A percentile compares a stretch with the other conserved stretches of the same genome.
Conservation (phyloP, 2,329 filamentous ascomycete genomes). For the Onygena corvina region DNA sequence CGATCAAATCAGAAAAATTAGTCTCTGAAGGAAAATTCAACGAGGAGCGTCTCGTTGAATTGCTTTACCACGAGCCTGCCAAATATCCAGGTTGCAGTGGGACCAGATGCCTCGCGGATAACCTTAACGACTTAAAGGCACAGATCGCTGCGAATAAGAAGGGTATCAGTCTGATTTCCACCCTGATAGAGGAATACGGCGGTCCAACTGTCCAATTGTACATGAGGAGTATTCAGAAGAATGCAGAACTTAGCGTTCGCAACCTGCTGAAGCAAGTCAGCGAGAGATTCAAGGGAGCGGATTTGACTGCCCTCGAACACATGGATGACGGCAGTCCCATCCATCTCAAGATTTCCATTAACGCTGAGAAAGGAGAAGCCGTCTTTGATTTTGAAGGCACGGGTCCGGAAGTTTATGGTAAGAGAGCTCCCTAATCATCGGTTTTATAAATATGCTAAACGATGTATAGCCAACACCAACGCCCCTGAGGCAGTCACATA, state of each 20-base stretch:
- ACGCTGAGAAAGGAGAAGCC: constrained; percentile 57
- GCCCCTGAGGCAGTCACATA: constrained; percentile 67
- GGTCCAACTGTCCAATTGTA: constrained; percentile 63
- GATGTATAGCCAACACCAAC: constrained; percentile 51
- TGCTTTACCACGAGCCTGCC: constrained; percentile 58
- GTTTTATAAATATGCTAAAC: neutral
- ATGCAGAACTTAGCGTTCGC: constrained; percentile 61
- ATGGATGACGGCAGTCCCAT: constrained; percentile 81
- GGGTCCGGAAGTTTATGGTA: constrained; percentile 59
- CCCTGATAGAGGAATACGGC: constrained; percentile 61
- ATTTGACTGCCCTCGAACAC: constrained; percentile 58
- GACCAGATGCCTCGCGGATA: constrained; percentile 63
- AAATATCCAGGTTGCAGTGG: constrained; percentile 61
- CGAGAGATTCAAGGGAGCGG: constrained; percentile 51
- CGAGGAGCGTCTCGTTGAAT: constrained; percentile 56
- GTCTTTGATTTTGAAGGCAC: constrained; percentile 68
- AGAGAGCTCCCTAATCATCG: constrained; percentile 11
- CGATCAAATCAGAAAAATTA: constrained; percentile 51
- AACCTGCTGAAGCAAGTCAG: constrained; percentile 56
- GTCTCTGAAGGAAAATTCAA: constrained; percentile 62
- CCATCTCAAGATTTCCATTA: constrained; percentile 57
- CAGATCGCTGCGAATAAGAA: constrained; percentile 74
- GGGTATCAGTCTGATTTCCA: constrained; percentile 60
- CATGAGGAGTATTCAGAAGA: constrained; percentile 66
- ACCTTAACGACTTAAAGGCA: constrained; percentile 70